phyloP scores from a whole-genome alignment of 257 asterid species.

The Plantago elongata region DNA sequence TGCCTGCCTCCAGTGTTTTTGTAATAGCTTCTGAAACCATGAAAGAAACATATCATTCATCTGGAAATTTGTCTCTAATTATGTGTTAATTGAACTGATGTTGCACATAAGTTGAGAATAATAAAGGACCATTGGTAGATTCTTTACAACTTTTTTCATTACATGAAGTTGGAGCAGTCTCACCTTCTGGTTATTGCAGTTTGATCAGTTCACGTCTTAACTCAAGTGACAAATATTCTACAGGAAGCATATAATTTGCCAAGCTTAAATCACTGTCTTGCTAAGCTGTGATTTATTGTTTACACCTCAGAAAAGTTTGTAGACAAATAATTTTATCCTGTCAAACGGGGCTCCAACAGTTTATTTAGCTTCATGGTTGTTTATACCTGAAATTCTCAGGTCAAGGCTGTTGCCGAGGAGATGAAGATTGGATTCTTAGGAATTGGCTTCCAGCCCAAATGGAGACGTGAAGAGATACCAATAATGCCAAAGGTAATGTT shows the following conservation, averaged over 20 bases:
- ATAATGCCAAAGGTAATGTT: constrained; percentile 92
- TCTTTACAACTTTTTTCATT: too few relatives aligned
- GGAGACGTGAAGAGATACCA: constrained; percentile 88
- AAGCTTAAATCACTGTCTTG: constrained; percentile 8
- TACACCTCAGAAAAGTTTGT: constrained; percentile 7
- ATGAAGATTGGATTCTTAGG: constrained; percentile 95
- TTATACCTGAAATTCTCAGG: constrained; percentile 42
- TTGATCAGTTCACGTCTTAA: too few relatives aligned
- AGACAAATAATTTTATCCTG: constrained; percentile 15
- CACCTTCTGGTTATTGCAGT: too few relatives aligned
- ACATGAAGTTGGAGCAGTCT: too few relatives aligned
- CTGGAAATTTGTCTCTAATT: background rate
- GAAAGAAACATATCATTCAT: background rate
- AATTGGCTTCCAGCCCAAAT: constrained; percentile 91
- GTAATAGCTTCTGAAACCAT: too few relatives aligned
- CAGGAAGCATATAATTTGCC: background rate
- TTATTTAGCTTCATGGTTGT: constrained; percentile 15
- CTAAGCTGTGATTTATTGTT: constrained; percentile 3
- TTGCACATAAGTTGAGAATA: too few relatives aligned
- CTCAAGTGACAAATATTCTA: too few relatives aligned
- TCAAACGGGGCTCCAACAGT: constrained; percentile 17
- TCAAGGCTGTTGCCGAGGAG: constrained; percentile 96
- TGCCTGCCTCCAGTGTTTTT: too few relatives aligned
- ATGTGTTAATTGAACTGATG: too few relatives aligned
- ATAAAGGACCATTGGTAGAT: too few relatives aligned